Evolutionary conservation across 352 stramenopile species (phyloP).

Genomic region (Blastocystis sp.): DNA sequence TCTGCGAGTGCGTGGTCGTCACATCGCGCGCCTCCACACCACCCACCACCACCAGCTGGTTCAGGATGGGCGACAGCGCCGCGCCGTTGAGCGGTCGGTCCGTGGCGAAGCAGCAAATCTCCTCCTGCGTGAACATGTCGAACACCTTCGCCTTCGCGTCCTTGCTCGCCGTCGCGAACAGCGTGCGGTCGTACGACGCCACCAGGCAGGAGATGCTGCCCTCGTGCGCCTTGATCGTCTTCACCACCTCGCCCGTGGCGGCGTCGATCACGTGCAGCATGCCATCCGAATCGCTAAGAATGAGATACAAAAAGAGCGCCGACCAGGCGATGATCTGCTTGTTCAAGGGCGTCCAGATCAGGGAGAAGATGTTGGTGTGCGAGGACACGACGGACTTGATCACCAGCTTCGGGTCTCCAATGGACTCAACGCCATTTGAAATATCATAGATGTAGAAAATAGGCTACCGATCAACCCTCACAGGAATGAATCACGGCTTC

Average conservation of each 20-base stretch:
- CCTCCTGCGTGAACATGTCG: conserved; percentile 88
- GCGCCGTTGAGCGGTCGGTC: conserved; percentile 96
- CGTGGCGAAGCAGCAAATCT: conserved; percentile 95
- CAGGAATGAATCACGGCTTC: background rate
- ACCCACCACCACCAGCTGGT: conserved; percentile 91
- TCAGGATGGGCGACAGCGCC: conserved; percentile 91
- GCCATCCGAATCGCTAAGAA: conserved; percentile 2
- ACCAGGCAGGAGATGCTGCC: conserved; percentile 91
- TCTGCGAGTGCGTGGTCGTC: conserved; percentile 85
- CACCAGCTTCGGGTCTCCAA: conserved; percentile 12
- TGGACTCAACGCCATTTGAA: conserved; percentile 28
- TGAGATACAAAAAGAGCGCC: background rate
- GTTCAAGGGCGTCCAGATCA: conserved; percentile 43
- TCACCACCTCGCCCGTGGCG: conserved; percentile 20
- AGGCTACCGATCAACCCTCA: background rate
- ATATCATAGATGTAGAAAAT: conserved; percentile 57
- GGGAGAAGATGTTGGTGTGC: conserved; percentile 1
- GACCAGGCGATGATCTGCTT: conserved; percentile 43
- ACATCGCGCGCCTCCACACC: conserved; percentile 97
- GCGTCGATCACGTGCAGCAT: conserved; percentile 22
- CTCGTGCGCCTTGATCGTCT: conserved; percentile 30
- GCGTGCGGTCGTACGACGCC: conserved; percentile 92
- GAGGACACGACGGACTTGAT: conserved; percentile 5
- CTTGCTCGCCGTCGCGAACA: conserved; percentile 92
- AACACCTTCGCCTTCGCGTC: conserved; percentile 94